These are phyloP conservation scores for Heliamphora pulchella DNA, from an alignment of 179 eudicot genomes.

Conservation along the genomic window DNA sequence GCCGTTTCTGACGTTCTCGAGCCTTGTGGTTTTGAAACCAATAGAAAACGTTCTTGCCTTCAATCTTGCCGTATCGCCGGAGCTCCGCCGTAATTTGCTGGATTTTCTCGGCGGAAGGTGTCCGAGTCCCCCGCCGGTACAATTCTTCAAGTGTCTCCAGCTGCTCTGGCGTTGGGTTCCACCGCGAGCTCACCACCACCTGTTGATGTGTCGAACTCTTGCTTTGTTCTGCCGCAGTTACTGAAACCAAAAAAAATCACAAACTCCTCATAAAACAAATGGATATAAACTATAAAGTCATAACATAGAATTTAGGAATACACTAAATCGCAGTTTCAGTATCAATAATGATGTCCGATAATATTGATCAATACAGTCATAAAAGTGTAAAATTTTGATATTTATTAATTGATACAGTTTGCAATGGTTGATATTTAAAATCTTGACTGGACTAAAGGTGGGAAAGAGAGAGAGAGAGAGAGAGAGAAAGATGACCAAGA, in stretches of 20 bases:
- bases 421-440: too few relatives aligned
- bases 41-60: slow-evolving; percentile 59
- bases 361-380: too few relatives aligned
- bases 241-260: neutral
- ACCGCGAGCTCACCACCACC: slow-evolving; percentile 58
- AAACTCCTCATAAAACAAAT: too few relatives aligned
- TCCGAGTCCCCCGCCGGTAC: slow-evolving; percentile 63
- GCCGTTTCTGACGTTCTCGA: slow-evolving; percentile 67
- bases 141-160: slow-evolving; percentile 56
- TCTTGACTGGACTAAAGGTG: too few relatives aligned
- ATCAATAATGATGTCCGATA: too few relatives aligned
- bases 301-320: too few relatives aligned
- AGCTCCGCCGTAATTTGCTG: slow-evolving; percentile 75
- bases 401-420: too few relatives aligned
- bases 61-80: slow-evolving; percentile 57
- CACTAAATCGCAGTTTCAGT: too few relatives aligned
- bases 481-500: slow-evolving; percentile 11
- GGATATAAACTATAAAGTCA: too few relatives aligned
- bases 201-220: slow-evolving; percentile 32
- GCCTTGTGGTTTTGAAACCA: slow-evolving; percentile 80
- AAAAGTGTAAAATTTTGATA: too few relatives aligned
- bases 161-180: slow-evolving; percentile 89
- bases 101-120: slow-evolving; percentile 74
- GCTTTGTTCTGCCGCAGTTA: slow-evolving; percentile 24
- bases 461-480: neutral